These are phyloP conservation scores for Aspergillus terreus DNA, from an alignment of 2,329 filamentous ascomycete species.

Conservation along the genomic window DNA sequence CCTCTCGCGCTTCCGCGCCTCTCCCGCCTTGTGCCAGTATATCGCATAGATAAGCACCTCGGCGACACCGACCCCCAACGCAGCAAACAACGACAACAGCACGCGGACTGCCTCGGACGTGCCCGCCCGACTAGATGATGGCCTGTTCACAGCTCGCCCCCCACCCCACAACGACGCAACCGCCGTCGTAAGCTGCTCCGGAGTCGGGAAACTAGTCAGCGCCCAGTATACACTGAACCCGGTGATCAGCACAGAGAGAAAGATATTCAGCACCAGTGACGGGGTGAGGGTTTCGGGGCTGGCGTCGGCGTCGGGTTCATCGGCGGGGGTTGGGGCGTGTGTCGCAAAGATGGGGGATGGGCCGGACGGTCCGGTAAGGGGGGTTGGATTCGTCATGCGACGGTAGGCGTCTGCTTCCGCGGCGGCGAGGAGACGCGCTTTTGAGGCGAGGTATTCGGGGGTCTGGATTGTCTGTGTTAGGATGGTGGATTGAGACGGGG, in stretches of 20 bases:
- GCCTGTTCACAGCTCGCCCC: background rate
- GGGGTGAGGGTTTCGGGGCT: conserved; percentile 45
- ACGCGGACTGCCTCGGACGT: conserved; percentile 36
- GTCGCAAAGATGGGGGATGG: conserved; percentile 47
- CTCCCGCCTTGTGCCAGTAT: conserved; percentile 43
- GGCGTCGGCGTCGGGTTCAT: conserved; percentile 37
- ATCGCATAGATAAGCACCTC: conserved; percentile 46
- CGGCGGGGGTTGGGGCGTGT: conserved; percentile 53
- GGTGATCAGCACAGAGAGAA: conserved; percentile 77
- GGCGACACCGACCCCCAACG: conserved; percentile 43
- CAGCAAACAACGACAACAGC: conserved; percentile 38
- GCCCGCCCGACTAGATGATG: conserved; percentile 13
- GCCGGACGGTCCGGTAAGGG: conserved; percentile 51
- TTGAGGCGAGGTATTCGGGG: conserved; percentile 78
- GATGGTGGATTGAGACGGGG: background rate
- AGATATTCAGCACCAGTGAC: conserved; percentile 77
- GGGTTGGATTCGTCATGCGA: conserved; percentile 66
- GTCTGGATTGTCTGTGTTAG: conserved; percentile 39
- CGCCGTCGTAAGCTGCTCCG: conserved; percentile 22
- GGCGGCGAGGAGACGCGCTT: conserved; percentile 77
- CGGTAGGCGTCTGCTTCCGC: conserved; percentile 81
- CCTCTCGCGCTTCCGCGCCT: conserved; percentile 37
- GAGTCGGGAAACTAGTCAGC: conserved; percentile 35
- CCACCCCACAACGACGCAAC: conserved; percentile 14
- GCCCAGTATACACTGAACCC: conserved; percentile 46